These are phyloP conservation scores for Petasospora fabianii DNA, from an alignment of 1,139 yeast genomes.

Conservation along the genomic window DNA sequence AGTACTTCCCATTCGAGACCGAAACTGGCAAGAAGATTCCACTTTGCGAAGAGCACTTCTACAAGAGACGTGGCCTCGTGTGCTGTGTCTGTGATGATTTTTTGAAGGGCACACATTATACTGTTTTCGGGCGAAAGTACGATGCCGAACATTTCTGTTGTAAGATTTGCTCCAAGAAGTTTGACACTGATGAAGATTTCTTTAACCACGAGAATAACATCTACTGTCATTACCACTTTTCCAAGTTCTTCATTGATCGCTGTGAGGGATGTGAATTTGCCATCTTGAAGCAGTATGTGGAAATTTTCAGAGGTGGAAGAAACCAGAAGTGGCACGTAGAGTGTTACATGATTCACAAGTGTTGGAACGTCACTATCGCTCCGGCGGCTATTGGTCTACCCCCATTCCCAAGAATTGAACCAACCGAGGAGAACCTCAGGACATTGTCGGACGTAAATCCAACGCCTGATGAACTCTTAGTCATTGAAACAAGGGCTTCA, in stretches of 20 bases:
- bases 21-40: constrained; percentile 53
- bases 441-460: constrained; percentile 30
- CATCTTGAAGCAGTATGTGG: constrained; percentile 90
- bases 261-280: constrained; percentile 95
- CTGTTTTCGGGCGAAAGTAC: constrained; percentile 88
- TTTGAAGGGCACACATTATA: constrained; percentile 87
- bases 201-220: constrained; percentile 83
- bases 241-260: constrained; percentile 76
- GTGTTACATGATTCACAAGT: constrained; percentile 95
- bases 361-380: constrained; percentile 88
- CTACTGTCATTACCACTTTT: constrained; percentile 89
- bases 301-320: constrained; percentile 86
- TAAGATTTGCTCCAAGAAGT: constrained; percentile 79
- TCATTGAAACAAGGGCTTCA: constrained; percentile 64
- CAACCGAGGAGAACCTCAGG: constrained; percentile 26
- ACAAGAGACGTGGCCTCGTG: constrained; percentile 74
- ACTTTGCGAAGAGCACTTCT: constrained; percentile 90
- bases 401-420: constrained; percentile 31
- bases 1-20: constrained; percentile 44
- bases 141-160: constrained; percentile 96
- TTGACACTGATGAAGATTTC: constrained; percentile 89
- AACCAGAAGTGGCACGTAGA: constrained; percentile 99
- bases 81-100: constrained; percentile 85
- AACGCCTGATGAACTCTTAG: constrained; percentile 49
- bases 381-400: constrained; percentile 60